Evolutionary conservation across 257 asterid genomes (phyloP), one percentile per base, ranked within the genome.

Genomic region (Thymus mandschuricus): DNA sequence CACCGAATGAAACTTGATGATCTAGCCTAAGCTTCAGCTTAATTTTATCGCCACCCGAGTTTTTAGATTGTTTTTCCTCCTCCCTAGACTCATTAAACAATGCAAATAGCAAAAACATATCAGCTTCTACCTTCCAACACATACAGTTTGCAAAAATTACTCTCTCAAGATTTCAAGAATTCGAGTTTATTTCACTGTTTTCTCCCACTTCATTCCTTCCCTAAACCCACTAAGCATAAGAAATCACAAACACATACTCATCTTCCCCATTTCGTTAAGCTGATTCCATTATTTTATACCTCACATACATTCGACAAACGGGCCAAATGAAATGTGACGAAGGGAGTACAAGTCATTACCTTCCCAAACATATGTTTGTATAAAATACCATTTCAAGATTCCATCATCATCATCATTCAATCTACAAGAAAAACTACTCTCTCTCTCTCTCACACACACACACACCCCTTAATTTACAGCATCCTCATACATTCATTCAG

Each of bases 1-100:
- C 96, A 66, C 99, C 99, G 45, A 68, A 95, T 68, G 79, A 46
- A 61, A 95, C 97, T 78, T 95, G 97, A 83, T 87, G 98, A 69
- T 84, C 80, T 44, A 95, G 82, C 75, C 85, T 79, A 57, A 95
- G 56, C 50, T 75, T 83, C 71, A 95, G 79, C 71, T 54, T 72
- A 74, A 92, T 87, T 71, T 78, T 92, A 45, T 79, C 83, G 59
- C 68, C 75, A 70, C 82, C 82, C 29, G 79, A 79, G 43, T 67
- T 77, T 40, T 64, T 71, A 51, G 88, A 63, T 71, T 63, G 78
- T 51, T 66, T 78, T 62, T 79, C 79, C 56, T 76, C 87, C 79
- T 81, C 88, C 86, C 98, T 90, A 80, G 68, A 54, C 46, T 82
- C 70, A 46, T 54, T 7, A 21, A 57, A 62, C 50, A 48, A 52